Evolutionary conservation across 2,329 filamentous ascomycete genomes (phyloP), one percentile per base, ranked within the genome.

Genomic region (Colletotrichum sp.): DNA sequence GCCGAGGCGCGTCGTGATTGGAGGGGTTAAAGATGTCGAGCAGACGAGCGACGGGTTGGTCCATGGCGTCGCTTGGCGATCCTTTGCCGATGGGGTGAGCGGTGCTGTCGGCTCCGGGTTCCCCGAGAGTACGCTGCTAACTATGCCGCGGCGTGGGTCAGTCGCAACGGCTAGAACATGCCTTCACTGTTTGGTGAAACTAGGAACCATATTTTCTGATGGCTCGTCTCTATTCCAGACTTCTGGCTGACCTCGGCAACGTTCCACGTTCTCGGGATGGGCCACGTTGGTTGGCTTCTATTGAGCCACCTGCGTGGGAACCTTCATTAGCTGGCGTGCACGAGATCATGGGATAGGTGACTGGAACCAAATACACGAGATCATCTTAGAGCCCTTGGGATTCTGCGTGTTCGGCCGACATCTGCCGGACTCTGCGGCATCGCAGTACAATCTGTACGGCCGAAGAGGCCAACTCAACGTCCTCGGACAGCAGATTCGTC

Each of bases 1-100:
- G 61, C 72, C 69, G 69, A 75, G 73, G 13, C 22, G 36, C 39
- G 27, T 48, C 27, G 44, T 75, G 73, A 75, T 75, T 75, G 73
- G 73, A 68, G 69, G 63, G 73, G 73, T 8, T 75, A 75, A 72
- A 25, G 19, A n/a, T 22, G 44, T 52, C 15, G 32, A 19, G 57
- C 28, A n/a, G 71, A 32, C 57, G 32, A 32, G 32, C 5, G 30
- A 25, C 19, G 30, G 60, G 11, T 61, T 28, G 52, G 22, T 28
- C 57, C 52, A 27, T 52, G 44, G 52, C 48, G 52, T 16, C n/a
- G 30, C 60, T 68, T 59, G 73, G 55, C 57, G 57, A 68, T 64
- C 39, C 28, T 63, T n/a, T 25, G 30, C 55, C 8, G 36, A 36
- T 25, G 52, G 39, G 57, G 22, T 64, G 55, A n/a, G 27, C 48